Conservation (phyloP, 257 asterid genomes). For the Solanum chmielewskii region DNA sequence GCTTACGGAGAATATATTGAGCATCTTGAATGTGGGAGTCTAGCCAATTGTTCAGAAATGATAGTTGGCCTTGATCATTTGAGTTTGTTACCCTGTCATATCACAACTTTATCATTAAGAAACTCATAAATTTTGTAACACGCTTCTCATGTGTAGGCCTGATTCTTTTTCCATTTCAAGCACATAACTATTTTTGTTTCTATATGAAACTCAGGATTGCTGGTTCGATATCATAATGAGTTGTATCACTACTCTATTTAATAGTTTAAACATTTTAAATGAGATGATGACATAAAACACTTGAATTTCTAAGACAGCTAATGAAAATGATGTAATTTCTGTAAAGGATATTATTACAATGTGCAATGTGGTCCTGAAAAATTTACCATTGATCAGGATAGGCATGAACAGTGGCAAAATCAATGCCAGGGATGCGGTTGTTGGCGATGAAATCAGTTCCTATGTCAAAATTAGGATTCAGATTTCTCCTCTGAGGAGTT, state of each 20-base stretch:
- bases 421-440: slow-evolving; percentile 53
- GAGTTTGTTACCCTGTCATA: slow-evolving; percentile 46
- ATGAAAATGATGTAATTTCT: background rate
- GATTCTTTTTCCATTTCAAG: background rate
- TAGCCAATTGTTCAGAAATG: slow-evolving; percentile 62
- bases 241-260: background rate
- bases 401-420: slow-evolving; percentile 81
- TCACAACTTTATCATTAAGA: background rate
- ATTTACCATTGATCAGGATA: slow-evolving; percentile 87
- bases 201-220: background rate
- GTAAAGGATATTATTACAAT: background rate
- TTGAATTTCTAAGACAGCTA: background rate
- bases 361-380: background rate
- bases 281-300: background rate
- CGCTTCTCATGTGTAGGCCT: background rate
- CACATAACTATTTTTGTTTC: background rate
- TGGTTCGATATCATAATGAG: background rate
- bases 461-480: slow-evolving; percentile 40
- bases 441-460: slow-evolving; percentile 85
- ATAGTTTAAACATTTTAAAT: background rate
- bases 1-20: slow-evolving; percentile 53
- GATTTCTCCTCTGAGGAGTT: slow-evolving; percentile 32
- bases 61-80: slow-evolving; percentile 31
- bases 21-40: slow-evolving; percentile 64
- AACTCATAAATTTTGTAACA: background rate